Conservation (phyloP, 1,284 basidiomycete species). For the Vanrija sp. region DNA sequence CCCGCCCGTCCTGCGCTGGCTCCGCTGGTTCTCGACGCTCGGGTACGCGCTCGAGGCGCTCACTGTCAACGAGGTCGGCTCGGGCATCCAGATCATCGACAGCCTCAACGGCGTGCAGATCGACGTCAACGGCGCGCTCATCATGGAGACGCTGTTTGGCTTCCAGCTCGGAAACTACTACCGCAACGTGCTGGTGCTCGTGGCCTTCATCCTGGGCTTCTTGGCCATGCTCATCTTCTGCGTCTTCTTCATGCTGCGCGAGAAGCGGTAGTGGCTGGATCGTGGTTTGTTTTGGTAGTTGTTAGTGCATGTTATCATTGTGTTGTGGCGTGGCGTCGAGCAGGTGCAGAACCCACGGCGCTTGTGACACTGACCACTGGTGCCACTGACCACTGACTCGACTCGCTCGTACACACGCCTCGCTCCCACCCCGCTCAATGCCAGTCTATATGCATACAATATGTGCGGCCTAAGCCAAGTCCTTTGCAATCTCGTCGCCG, state of each 20-base stretch:
- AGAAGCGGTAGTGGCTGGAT: conserved; percentile 54
- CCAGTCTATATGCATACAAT: too few relatives aligned
- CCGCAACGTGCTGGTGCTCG: conserved; percentile 72
- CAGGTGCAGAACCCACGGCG: too few relatives aligned
- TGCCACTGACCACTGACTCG: too few relatives aligned
- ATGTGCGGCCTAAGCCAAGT: background rate
- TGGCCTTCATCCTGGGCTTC: conserved; percentile 76
- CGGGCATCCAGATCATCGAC: conserved; percentile 75
- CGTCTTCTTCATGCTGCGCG: conserved; percentile 70
- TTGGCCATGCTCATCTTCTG: conserved; percentile 62
- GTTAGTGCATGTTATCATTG: too few relatives aligned
- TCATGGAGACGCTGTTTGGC: conserved; percentile 76
- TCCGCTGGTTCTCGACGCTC: conserved; percentile 60
- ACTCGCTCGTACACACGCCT: too few relatives aligned
- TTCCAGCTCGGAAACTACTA: conserved; percentile 63
- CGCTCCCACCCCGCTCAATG: too few relatives aligned
- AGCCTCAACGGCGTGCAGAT: conserved; percentile 74
- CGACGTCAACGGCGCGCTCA: conserved; percentile 67
- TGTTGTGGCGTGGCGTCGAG: too few relatives aligned
- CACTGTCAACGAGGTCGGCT: conserved; percentile 79
- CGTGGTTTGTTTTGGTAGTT: background rate
- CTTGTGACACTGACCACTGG: too few relatives aligned
- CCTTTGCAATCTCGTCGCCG: conserved; percentile 17
- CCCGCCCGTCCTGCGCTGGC: conserved; percentile 77
- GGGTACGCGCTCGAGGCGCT: conserved; percentile 72